Conservation (phyloP, 2,329 filamentous ascomycete species). For the Pyricularia grisea region DNA sequence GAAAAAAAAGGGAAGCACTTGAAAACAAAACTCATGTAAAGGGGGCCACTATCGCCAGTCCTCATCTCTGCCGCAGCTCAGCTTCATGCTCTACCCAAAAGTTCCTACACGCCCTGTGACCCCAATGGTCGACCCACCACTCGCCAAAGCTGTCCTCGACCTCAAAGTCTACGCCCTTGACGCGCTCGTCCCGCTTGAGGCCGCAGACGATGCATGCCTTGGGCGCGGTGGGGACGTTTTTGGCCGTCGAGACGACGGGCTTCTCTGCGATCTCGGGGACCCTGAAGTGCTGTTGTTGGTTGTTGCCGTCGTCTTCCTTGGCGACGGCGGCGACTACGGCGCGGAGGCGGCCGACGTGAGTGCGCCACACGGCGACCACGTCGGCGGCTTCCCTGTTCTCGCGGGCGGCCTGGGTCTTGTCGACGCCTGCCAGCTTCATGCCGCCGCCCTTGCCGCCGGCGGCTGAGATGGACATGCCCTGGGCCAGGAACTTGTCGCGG, state of each 20-base stretch:
- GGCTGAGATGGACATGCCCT: conserved; percentile 81
- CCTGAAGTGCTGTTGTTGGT: conserved; percentile 23
- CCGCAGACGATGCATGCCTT: conserved; percentile 81
- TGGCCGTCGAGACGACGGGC: conserved; percentile 59
- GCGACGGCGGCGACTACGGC: conserved; percentile 62
- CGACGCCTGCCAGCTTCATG: conserved; percentile 85
- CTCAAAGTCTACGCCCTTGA: conserved; percentile 64
- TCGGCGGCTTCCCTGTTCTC: conserved; percentile 82
- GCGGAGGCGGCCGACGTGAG: conserved; percentile 64
- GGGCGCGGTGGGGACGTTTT: conserved; percentile 63
- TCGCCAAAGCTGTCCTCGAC: conserved; percentile 90
- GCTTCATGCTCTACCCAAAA: conserved; percentile 78
- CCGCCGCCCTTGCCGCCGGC: conserved; percentile 62
- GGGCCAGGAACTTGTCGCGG: conserved; percentile 72
- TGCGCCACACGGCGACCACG: conserved; percentile 64
- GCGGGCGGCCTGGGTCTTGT: conserved; percentile 70
- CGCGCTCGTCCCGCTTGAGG: conserved; percentile 75
- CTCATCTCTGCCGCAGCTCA: conserved; percentile 39
- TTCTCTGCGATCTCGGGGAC: conserved; percentile 64
- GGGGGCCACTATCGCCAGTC: not conserved
- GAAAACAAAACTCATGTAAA: no score
- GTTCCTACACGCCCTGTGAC: conserved; percentile 66
- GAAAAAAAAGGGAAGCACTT: not conserved
- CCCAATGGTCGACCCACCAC: conserved; percentile 93
- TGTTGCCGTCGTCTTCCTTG: conserved; percentile 30